These are phyloP conservation scores for Rosa persica DNA, from an alignment of 306 rosid species.

Conservation along the genomic window DNA sequence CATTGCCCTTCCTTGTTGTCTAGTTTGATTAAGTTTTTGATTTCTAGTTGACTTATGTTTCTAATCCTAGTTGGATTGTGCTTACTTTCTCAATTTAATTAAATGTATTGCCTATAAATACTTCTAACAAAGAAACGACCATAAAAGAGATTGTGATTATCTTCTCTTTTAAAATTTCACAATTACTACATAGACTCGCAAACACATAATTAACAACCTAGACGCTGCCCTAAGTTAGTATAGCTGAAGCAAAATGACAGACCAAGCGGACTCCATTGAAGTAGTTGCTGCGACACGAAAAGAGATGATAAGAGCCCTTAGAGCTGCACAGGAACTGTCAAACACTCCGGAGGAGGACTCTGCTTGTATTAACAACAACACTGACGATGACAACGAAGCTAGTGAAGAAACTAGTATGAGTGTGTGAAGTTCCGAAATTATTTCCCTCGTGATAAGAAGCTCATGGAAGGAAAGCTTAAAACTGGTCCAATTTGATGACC, in stretches of 20 bases:
- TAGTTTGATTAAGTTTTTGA: background rate
- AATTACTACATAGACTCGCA: background rate
- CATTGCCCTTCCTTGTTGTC: no score
- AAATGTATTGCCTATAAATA: background rate
- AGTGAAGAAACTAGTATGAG: constrained; percentile 36
- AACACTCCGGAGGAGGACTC: constrained; percentile 49
- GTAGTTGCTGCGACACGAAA: constrained; percentile 63
- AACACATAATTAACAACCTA: background rate
- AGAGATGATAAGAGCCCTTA: constrained; percentile 76
- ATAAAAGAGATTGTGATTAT: background rate
- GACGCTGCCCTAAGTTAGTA: no score
- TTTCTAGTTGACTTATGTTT: background rate
- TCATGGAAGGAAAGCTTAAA: constrained; percentile 72
- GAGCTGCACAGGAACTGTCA: constrained; percentile 68
- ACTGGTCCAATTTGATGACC: constrained; percentile 79
- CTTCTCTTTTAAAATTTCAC: background rate
- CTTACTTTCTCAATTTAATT: background rate
- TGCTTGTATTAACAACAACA: constrained; percentile 22
- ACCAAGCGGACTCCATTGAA: constrained; percentile 47
- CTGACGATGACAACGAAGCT: constrained; percentile 24
- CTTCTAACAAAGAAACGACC: background rate
- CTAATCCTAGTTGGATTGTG: background rate
- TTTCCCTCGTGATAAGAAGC: constrained; percentile 85
- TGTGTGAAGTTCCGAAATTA: constrained; percentile 83
- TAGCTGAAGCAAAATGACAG: constrained; percentile 7